These are phyloP conservation scores for Kwoniella newhampshirensis DNA, from an alignment of 768 basidiomycete species.

Conservation along the genomic window DNA sequence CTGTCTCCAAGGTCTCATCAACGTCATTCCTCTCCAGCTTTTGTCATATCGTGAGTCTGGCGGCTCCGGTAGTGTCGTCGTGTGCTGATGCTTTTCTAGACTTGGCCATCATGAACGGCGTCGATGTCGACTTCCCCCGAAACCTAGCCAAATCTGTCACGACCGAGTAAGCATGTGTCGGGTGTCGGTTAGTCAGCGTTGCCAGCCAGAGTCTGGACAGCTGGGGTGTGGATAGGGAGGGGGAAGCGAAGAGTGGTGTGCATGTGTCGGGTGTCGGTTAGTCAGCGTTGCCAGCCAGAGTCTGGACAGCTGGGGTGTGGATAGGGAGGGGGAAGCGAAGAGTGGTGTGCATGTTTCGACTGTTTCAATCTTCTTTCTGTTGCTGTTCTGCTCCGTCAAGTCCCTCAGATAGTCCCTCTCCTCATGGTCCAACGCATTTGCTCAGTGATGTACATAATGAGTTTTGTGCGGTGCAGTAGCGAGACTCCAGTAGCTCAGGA, in stretches of 20 bases:
- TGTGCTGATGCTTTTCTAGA: constrained; percentile 51
- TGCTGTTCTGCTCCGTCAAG: not conserved
- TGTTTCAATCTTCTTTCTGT: not conserved
- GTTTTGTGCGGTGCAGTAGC: not conserved
- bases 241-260: too few species aligned
- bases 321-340: too few species aligned
- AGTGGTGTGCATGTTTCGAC: not conserved
- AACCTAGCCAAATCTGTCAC: constrained; percentile 65
- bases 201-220: too few species aligned
- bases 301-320: too few species aligned
- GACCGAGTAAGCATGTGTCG: constrained; percentile 36
- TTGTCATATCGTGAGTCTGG: constrained; percentile 69
- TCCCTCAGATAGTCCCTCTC: not conserved
- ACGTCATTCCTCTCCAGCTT: constrained; percentile 93
- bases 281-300: too few species aligned
- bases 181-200: too few species aligned
- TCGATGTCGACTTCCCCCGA: constrained; percentile 97
- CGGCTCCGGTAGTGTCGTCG: not conserved
- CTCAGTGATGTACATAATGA: constrained; percentile 18
- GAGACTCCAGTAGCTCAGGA: too few species aligned
- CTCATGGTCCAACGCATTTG: not conserved
- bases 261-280: too few species aligned
- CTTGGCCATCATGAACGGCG: constrained; percentile 89
- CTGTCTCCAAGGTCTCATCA: constrained; percentile 89
- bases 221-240: too few species aligned